phyloP scores from a whole-genome alignment of 495 filamentous ascomycete species.

The Neurospora sp. region DNA sequence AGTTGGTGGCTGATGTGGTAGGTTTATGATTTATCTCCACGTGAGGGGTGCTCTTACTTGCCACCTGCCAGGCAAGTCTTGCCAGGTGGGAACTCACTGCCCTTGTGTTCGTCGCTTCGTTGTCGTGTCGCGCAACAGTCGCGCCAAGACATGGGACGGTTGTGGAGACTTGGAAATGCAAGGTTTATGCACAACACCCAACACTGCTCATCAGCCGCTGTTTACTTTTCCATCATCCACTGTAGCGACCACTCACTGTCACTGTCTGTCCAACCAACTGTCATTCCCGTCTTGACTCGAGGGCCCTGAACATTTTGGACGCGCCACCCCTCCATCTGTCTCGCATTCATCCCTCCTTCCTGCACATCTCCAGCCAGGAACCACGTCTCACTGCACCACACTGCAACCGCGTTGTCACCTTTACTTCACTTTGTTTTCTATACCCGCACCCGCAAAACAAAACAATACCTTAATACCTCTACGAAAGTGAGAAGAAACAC shows the following conservation, averaged over 20 bases:
- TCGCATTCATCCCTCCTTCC: neutral
- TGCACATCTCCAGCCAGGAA: constrained; percentile 2
- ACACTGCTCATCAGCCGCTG: neutral
- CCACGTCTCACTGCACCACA: neutral
- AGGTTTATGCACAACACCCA: neutral
- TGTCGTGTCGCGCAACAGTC: constrained; percentile 2
- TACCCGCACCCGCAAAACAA: neutral
- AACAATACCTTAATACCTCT: too few relatives aligned
- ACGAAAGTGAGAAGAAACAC: neutral
- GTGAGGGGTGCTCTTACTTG: neutral
- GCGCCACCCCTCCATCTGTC: neutral
- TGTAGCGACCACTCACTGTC: neutral
- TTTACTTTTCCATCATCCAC: neutral
- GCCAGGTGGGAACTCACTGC: neutral
- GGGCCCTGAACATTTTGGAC: neutral
- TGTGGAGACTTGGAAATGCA: neutral
- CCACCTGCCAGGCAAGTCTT: neutral
- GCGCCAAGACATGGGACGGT: constrained; percentile 3
- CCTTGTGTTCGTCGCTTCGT: neutral
- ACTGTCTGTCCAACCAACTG: neutral
- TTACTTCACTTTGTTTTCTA: neutral
- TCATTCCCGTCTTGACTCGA: neutral
- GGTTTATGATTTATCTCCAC: neutral
- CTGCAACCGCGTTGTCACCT: neutral
- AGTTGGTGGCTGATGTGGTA: neutral